Base-by-base conservation (phyloP, 768 basidiomycete species). In the Ramaria sp. region DNA sequence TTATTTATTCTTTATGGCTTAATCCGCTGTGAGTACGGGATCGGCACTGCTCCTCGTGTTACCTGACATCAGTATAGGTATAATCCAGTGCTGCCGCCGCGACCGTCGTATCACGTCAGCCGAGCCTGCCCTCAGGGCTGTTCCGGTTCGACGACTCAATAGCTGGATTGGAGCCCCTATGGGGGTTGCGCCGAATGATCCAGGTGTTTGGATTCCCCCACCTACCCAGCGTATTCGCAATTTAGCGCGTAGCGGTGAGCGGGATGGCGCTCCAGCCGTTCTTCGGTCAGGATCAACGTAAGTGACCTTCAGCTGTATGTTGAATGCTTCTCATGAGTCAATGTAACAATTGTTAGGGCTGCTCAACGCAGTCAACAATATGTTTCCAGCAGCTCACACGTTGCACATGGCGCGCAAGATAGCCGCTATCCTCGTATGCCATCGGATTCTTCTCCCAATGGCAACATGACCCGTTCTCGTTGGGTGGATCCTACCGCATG, bases 1-100 rank as follows among this genome's bases (percentile, higher is more conserved):
- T 68, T 91, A 38, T 66, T 84, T 42, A 65, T 86, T 56, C 59
- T 91, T 51, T 81, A 74, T 71, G 70, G 64, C 22, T 62, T 84
- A 42, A 61, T 75, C 56, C 30, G 52, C 41, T 53, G 60, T 61
- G 20, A 33, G 53, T 33, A 22, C n/a, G 13, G 17, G 13, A 39
- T 22, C 43, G 17, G 51, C 52, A 47, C 15, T 7, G 6, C 13
- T 31, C 33, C 17, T 4, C 11, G 34, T 4, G 17, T 20, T 31
- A n/a, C n/a, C 33, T 39, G n/a, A 30, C n/a, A 7, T 52, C 20
- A 39, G 24, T 31, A 30, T 24, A 46, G 56, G 47, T 45, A 38
- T 37, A 11, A 48, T 27, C 10, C 48, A 50, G n/a, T 42, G 51
- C 24, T 51, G 48, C 20, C 43, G 59, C 33, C 43, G 59, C 33